phyloP scores from a whole-genome alignment of 1,139 yeast genomes.

The Pichia sp. region DNA sequence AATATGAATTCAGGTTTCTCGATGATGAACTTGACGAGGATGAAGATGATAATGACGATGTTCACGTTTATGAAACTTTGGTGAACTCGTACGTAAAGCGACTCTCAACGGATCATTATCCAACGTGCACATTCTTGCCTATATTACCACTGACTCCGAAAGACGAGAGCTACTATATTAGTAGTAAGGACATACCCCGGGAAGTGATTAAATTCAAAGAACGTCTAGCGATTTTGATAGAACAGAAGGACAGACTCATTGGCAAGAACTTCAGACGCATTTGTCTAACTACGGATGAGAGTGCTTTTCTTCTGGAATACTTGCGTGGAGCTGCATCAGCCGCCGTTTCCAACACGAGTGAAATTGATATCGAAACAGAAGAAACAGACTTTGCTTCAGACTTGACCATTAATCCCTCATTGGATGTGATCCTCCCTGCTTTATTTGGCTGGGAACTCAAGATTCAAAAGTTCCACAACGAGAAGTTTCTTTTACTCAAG shows the following conservation, averaged over 20 bases:
- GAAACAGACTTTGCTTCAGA: conserved; percentile 6
- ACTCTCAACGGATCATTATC: conserved; percentile 23
- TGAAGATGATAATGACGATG: conserved; percentile 7
- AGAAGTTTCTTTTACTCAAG: conserved; percentile 20
- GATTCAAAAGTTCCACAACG: conserved; percentile 23
- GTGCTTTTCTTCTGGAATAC: conserved; percentile 5
- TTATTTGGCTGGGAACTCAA: conserved; percentile 31
- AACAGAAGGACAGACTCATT: conserved; percentile 13
- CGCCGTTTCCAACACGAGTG: conserved; percentile 22
- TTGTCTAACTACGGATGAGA: conserved; percentile 8
- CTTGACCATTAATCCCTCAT: conserved; percentile 3
- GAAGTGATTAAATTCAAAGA: conserved; percentile 17
- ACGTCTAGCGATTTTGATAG: conserved; percentile 13
- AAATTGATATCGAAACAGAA: conserved; percentile 3
- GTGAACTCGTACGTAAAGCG: conserved; percentile 21
- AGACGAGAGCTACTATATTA: conserved; percentile 20
- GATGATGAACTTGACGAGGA: conserved; percentile 11
- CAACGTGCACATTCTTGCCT: conserved; percentile 19
- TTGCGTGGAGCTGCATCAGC: conserved; percentile 1
- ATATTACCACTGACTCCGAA: conserved; percentile 13
- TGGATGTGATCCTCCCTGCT: conserved; percentile 12
- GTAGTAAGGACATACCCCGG: conserved; percentile 21
- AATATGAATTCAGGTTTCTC: conserved; percentile 7
- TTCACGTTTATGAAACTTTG: conserved; percentile 14
- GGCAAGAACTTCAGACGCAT: conserved; percentile 8